phyloP scores from a whole-genome alignment of 106 monocot genomes.

The Dioscorea dumetorum region DNA sequence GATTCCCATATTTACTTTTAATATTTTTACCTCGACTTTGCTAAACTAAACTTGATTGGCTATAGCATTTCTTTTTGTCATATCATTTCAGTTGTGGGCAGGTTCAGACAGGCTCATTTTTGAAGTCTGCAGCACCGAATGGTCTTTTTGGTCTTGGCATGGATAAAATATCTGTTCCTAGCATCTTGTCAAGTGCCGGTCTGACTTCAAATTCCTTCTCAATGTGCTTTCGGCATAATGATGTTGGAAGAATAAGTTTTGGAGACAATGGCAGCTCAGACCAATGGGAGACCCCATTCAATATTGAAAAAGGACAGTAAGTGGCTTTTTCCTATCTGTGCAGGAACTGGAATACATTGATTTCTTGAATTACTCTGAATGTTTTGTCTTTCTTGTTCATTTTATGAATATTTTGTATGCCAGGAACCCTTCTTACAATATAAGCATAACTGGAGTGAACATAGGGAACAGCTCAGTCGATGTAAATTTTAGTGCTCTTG shows the following conservation, averaged over 20 bases:
- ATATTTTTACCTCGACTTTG: not conserved
- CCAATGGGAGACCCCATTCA: slow-evolving; percentile 77
- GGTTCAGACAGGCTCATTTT: slow-evolving; percentile 84
- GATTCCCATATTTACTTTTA: not conserved
- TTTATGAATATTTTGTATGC: slow-evolving; percentile 1
- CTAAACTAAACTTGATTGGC: not conserved
- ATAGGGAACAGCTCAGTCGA: slow-evolving; percentile 39
- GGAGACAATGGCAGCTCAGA: slow-evolving; percentile 86
- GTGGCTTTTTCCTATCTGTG: slow-evolving; percentile 4
- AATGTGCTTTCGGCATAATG: slow-evolving; percentile 78
- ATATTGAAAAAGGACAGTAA: slow-evolving; percentile 38
- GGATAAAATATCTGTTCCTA: slow-evolving; percentile 77
- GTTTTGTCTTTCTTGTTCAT: not conserved
- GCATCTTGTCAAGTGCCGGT: slow-evolving; percentile 65
- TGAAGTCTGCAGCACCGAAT: slow-evolving; percentile 76
- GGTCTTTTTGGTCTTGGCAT: slow-evolving; percentile 93
- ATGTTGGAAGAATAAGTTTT: slow-evolving; percentile 76
- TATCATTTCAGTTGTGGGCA: slow-evolving; percentile 61
- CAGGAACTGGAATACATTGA: not conserved
- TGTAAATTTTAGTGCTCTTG: slow-evolving; percentile 44
- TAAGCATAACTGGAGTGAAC: slow-evolving; percentile 48
- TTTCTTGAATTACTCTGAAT: not conserved
- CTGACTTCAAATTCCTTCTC: slow-evolving; percentile 79
- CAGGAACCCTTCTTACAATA: slow-evolving; percentile 53
- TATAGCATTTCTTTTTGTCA: not conserved